phyloP scores from a whole-genome alignment of 2,329 filamentous ascomycete species.

The Triangularia verruculosa region DNA sequence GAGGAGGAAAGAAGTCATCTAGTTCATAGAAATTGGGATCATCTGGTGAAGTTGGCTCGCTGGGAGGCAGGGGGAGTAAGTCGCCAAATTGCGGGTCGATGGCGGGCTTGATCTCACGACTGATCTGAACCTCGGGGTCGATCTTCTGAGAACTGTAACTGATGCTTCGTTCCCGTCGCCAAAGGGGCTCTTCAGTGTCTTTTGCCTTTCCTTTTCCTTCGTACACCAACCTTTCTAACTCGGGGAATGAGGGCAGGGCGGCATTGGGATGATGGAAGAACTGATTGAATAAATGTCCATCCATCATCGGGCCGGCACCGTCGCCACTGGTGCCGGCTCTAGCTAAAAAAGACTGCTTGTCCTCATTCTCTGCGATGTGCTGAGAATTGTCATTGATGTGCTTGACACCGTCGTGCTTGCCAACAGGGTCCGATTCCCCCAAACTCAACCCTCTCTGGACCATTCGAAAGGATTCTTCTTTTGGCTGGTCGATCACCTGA shows the following conservation, averaged over 20 bases:
- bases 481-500: constrained; percentile 29
- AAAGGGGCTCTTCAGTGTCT: constrained; percentile 2
- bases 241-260: constrained; percentile 39
- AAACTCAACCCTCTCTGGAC: constrained; percentile 48
- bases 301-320: constrained; percentile 62
- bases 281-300: constrained; percentile 41
- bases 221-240: neutral
- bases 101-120: constrained; percentile 58
- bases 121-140: constrained; percentile 55
- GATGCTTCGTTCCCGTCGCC: constrained; percentile 20
- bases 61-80: constrained; percentile 61
- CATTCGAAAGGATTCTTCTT: constrained; percentile 33
- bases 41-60: constrained; percentile 50
- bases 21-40: constrained; percentile 22
- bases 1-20: constrained; percentile 44
- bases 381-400: constrained; percentile 29
- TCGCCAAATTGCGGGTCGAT: constrained; percentile 67
- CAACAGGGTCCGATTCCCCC: constrained; percentile 45
- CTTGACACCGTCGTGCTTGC: constrained; percentile 44
- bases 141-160: constrained; percentile 39
- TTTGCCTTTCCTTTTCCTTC: constrained; percentile 18
- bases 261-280: constrained; percentile 29
- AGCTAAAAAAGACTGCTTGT: constrained; percentile 65
- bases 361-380: constrained; percentile 28
- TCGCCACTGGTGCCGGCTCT: constrained; percentile 67